Conservation (phyloP, 2,329 filamentous ascomycete species). For the Colletotrichum nymphaeae region DNA sequence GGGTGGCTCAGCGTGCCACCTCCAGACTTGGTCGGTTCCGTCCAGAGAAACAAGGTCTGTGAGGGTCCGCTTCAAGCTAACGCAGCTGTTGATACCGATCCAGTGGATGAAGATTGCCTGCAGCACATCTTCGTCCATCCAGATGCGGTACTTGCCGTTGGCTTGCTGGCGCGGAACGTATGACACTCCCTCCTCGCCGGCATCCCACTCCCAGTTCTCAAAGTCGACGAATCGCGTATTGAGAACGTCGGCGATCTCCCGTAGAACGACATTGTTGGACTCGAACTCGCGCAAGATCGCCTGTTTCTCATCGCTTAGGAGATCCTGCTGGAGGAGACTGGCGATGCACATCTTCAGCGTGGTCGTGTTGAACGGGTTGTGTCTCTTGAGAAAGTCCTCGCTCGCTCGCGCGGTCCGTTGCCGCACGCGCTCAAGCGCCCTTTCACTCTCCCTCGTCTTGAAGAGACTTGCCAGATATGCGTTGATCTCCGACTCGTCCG, state of each 20-base stretch:
- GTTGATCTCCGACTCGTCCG: slow-evolving; percentile 51
- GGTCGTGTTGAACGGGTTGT: slow-evolving; percentile 48
- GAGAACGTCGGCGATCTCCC: slow-evolving; percentile 63
- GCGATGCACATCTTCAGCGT: slow-evolving; percentile 52
- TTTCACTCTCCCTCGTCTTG: slow-evolving; percentile 42
- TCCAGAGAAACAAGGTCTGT: slow-evolving; percentile 39
- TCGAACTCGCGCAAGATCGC: slow-evolving; percentile 56
- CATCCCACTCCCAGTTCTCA: slow-evolving; percentile 58
- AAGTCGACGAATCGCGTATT: slow-evolving; percentile 61
- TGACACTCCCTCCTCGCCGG: slow-evolving; percentile 47
- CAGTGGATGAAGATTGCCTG: slow-evolving; percentile 64
- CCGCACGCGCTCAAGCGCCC: slow-evolving; percentile 40
- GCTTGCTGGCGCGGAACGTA: slow-evolving; percentile 60
- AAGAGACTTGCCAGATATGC: slow-evolving; percentile 56
- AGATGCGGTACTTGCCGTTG: slow-evolving; percentile 59
- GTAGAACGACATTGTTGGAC: slow-evolving; percentile 52
- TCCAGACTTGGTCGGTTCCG: slow-evolving; percentile 45
- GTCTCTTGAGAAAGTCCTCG: slow-evolving; percentile 29
- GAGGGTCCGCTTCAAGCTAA: slow-evolving; percentile 54
- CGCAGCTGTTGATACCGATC: slow-evolving; percentile 59
- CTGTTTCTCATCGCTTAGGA: slow-evolving; percentile 55
- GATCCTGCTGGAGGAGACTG: slow-evolving; percentile 55
- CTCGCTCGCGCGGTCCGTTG: slow-evolving; percentile 43
- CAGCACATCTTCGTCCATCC: slow-evolving; percentile 64
- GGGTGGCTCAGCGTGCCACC: slow-evolving; percentile 2